Base-by-base conservation (phyloP, 192 early-diverging fungal species). In the Phlyctochytrium bullatum region DNA sequence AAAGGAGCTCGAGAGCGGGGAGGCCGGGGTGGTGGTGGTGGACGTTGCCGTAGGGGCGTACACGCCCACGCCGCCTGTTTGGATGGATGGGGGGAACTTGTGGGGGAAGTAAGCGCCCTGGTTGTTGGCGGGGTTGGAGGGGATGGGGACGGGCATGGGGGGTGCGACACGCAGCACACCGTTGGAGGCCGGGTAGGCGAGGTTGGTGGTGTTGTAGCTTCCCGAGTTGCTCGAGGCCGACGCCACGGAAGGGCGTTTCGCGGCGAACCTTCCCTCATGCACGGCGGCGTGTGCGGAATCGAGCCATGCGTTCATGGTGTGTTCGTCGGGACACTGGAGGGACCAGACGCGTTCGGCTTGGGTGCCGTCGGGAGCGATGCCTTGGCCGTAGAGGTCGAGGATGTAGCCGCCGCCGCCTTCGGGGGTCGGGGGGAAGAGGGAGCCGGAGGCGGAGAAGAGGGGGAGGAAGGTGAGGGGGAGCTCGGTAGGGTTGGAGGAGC, bases 401-500 rank as follows among this genome's bases (percentile, higher is more conserved):
- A 64, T 40, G 36, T 47, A 64, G 31, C 34, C 47, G 47, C 47
- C 63, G 16, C 34, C 61, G 23, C 34, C 30, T 25, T n/a, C 30
- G 34, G 20, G 17, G 33, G 6, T 47, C 10, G 20, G 6, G 40
- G 40, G 40, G 20, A 20, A 6, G 10, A 34, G 25, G 34, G n/a
- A 62, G 28, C 61, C 61, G 3, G 63, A 24, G 29, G 25, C 34
- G 24, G 34, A 17, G 10, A 47, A 24, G 23, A 64, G 16, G 23
- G 63, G 63, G 24, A 64, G 34, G 63, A 40, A 64, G 16, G 63
- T 52, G 47, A 64, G 32, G 10, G 63, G 63, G 28, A 40, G 47
- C 10, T 33, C 34, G 23, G 16, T 31, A 31, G 24, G 27, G 63
- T 40, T 31, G 63, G 12, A 28, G 25, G 34, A 40, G n/a, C 47